These are phyloP conservation scores for Coemansia sp. DNA, from an alignment of 192 early-diverging fungal genomes.

Conservation along the genomic window DNA sequence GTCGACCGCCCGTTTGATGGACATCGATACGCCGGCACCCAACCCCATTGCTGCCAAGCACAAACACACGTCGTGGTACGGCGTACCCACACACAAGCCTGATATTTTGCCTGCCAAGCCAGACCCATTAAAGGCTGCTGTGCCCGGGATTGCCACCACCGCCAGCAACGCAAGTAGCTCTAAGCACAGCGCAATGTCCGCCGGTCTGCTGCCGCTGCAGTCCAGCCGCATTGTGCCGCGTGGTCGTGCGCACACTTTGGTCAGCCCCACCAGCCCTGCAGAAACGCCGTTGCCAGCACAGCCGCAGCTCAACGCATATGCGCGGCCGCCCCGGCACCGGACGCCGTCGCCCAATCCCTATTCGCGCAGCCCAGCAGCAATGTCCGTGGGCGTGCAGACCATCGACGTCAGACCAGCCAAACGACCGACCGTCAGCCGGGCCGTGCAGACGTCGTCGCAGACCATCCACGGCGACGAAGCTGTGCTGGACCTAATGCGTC, in stretches of 20 bases:
- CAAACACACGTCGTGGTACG: constrained; percentile 22
- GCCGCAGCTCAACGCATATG: constrained; percentile 9
- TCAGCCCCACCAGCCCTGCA: neutral
- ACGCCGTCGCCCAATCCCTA: constrained; percentile 27
- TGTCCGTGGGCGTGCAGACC: constrained; percentile 41
- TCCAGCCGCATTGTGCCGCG: constrained; percentile 37
- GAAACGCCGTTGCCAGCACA: neutral
- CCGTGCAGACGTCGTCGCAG: constrained; percentile 20
- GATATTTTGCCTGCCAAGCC: neutral
- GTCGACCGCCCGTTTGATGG: constrained; percentile 40
- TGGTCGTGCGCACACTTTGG: constrained; percentile 24
- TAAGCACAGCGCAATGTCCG: neutral
- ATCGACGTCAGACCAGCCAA: neutral
- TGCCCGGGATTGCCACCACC: neutral
- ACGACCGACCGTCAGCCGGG: constrained; percentile 12
- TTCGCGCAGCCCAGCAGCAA: constrained; percentile 17
- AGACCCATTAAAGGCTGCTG: neutral
- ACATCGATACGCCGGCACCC: neutral
- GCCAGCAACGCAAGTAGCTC: neutral
- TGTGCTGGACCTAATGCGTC: constrained; percentile 50
- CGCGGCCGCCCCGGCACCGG: constrained; percentile 3
- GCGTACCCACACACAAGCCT: neutral
- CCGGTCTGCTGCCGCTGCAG: constrained; percentile 5
- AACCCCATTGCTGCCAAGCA: neutral
- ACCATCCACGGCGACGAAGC: constrained; percentile 52